Evolutionary conservation across 805 yeast species (phyloP), one percentile per base, ranked within the genome.

Genomic region (Cyberlindnera mrakii): DNA sequence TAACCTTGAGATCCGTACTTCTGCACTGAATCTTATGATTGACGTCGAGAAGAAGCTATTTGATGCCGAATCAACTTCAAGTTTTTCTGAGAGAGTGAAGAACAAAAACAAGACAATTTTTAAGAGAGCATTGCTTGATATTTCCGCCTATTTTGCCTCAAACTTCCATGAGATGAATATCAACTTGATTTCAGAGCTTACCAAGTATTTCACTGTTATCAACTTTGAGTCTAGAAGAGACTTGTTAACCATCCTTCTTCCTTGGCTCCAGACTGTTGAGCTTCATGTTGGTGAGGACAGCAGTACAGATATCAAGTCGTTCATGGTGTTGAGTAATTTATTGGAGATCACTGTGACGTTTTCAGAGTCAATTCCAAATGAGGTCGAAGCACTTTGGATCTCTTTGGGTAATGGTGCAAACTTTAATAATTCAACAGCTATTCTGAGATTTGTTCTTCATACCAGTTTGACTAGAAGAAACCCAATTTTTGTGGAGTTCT

Each of bases 381-480:
- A 89, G 53, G 87, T 93, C 10, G 97, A 90, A 60, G 95, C 95
- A 0, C 63, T 93, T 18, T 93, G 99, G 99, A 88, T 86, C 5
- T 91, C 97, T 0, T 67, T 93, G n/a, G 96, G 95, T 1, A 78
- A 75, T 39, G 86, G 84, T 5, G 73, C 75, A n/a, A 73, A 77
- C 25, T 72, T 76, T 27, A 71, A 67, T n/a, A 89, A 91, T 54
- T 81, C 82, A 17, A 79, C 79, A 36, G 80, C 77, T 2, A 84
- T 88, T 17, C 64, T 87, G 55, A 84, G 81, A 36, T 93, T 80
- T 56, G 68, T 88, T 35, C 68, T 86, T 36, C 72, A 71, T 18
- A 77, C 81, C 30, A 81, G 95, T 32, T 65, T 90, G 42, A 78
- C 79, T 33, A 71, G 83, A 40, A 76, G 86, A 46, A 85, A 81